Evolutionary conservation across 2,329 filamentous ascomycete species (phyloP).

Genomic region (Tetracladium maxilliforme): DNA sequence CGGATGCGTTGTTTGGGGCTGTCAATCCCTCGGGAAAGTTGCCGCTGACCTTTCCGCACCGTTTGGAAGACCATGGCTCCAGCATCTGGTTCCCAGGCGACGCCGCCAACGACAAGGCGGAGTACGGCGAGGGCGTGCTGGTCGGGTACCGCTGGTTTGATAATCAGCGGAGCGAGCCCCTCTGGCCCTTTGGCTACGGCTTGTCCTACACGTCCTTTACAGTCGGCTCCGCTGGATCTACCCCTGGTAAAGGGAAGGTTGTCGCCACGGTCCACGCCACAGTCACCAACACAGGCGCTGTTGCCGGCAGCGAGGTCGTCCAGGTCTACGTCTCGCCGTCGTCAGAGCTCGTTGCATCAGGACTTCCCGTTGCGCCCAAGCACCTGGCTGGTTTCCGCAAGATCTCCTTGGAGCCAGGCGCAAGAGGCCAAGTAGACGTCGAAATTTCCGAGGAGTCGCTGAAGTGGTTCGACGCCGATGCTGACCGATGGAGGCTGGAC

Average conservation of each 20-base stretch:
- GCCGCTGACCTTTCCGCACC: slow-evolving; percentile 56
- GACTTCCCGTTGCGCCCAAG: slow-evolving; percentile 23
- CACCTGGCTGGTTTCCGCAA: slow-evolving; percentile 29
- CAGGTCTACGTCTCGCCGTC: slow-evolving; percentile 13
- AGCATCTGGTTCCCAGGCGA: no score
- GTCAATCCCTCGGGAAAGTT: slow-evolving; percentile 64
- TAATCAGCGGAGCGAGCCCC: slow-evolving; percentile 32
- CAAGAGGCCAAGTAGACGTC: no score
- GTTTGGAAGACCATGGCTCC: slow-evolving; percentile 48
- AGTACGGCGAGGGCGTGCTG: slow-evolving; percentile 50
- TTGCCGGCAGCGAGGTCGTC: slow-evolving; percentile 11
- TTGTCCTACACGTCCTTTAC: slow-evolving; percentile 44
- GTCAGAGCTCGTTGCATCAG: slow-evolving; percentile 11
- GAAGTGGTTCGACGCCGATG: no score
- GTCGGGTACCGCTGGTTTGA: slow-evolving; percentile 50
- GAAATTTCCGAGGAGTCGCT: no score
- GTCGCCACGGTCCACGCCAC: slow-evolving; percentile 9
- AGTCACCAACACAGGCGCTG: slow-evolving; percentile 12
- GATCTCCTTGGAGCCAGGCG: slow-evolving; percentile 19
- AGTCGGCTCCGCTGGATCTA: slow-evolving; percentile 4
- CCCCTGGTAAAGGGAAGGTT: slow-evolving; percentile 26
- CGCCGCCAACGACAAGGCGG: slow-evolving; percentile 36
- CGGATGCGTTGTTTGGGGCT: slow-evolving; percentile 62
- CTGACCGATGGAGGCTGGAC: no score
- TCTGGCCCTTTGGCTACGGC: slow-evolving; percentile 48